Evolutionary conservation across 164 flowering plant species (phyloP).

Genomic region (Vitis rotundifolia): DNA sequence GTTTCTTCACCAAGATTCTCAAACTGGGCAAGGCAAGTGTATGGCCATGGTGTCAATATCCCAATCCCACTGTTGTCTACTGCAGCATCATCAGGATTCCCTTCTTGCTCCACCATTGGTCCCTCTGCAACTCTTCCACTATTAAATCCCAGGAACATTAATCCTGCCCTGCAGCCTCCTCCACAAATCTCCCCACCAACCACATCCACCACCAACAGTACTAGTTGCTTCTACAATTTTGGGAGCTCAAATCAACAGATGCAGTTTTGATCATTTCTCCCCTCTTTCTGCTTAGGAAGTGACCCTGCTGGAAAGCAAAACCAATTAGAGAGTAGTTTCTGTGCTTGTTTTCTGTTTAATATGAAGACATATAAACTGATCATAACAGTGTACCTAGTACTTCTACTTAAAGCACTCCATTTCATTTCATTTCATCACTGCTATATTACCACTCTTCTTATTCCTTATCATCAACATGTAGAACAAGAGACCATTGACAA

Average conservation of each 20-base stretch:
- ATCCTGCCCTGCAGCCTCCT: conserved; percentile 9
- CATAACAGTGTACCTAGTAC: too few relatives aligned
- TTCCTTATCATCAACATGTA: too few relatives aligned
- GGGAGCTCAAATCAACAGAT: neutral
- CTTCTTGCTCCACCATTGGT: conserved; percentile 32
- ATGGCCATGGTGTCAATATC: conserved; percentile 20
- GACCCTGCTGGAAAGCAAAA: too few relatives aligned
- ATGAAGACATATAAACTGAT: too few relatives aligned
- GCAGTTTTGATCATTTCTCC: neutral
- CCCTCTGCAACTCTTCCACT: conserved; percentile 30
- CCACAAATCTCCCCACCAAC: neutral
- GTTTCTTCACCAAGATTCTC: conserved; percentile 24
- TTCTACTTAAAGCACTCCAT: too few relatives aligned
- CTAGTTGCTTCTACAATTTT: conserved; percentile 15
- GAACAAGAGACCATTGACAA: too few relatives aligned
- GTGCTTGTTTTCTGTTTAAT: too few relatives aligned
- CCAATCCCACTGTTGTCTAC: conserved; percentile 40
- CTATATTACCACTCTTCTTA: too few relatives aligned
- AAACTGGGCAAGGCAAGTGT: conserved; percentile 51
- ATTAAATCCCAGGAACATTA: conserved; percentile 6
- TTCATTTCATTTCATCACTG: too few relatives aligned
- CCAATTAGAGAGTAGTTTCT: too few relatives aligned
- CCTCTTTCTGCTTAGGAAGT: neutral
- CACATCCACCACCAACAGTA: conserved; percentile 5
- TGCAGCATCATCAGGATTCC: conserved; percentile 99